Evolutionary conservation across 805 yeast species (phyloP).

Genomic region (Candida tibetensis): DNA sequence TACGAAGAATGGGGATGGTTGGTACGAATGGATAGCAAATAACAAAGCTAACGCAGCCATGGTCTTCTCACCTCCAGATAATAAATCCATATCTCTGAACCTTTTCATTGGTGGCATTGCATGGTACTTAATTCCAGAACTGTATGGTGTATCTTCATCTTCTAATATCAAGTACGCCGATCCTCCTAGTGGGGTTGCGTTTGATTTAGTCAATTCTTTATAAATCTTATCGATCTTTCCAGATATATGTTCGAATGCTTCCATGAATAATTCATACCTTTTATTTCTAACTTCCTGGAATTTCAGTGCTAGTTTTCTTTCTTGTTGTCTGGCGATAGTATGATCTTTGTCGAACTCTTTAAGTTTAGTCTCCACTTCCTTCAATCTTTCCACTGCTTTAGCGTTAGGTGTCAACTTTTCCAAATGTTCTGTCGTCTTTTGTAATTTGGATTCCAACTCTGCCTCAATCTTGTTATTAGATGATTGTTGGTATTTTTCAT

Average conservation of each 20-base stretch:
- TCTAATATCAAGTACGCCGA: conserved; percentile 87
- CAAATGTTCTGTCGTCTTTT: conserved; percentile 38
- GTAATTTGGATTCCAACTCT: conserved; percentile 30
- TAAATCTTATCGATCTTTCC: conserved; percentile 71
- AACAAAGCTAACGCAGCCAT: conserved; percentile 92
- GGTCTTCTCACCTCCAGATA: conserved; percentile 96
- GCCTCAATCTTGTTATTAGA: conserved; percentile 39
- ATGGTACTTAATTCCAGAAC: conserved; percentile 79
- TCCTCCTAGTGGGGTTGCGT: conserved; percentile 79
- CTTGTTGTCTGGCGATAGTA: conserved; percentile 56
- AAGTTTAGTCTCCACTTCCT: conserved; percentile 61
- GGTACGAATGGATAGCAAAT: conserved; percentile 86
- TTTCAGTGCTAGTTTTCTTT: conserved; percentile 49
- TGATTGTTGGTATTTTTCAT: conserved; percentile 40
- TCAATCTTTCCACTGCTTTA: conserved; percentile 73
- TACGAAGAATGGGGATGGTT: conserved; percentile 94
- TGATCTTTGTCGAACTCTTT: conserved; percentile 65
- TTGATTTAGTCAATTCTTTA: conserved; percentile 77
- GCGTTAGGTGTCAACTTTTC: conserved; percentile 70
- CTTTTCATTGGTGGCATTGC: conserved; percentile 97
- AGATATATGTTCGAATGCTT: conserved; percentile 76
- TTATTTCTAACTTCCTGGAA: conserved; percentile 58
- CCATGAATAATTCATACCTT: conserved; percentile 62
- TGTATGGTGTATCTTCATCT: conserved; percentile 86
- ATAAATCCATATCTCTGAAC: conserved; percentile 84